These are phyloP conservation scores for Fonsecaea pugnacius DNA, from an alignment of 2,329 filamentous ascomycete genomes.

Conservation along the genomic window DNA sequence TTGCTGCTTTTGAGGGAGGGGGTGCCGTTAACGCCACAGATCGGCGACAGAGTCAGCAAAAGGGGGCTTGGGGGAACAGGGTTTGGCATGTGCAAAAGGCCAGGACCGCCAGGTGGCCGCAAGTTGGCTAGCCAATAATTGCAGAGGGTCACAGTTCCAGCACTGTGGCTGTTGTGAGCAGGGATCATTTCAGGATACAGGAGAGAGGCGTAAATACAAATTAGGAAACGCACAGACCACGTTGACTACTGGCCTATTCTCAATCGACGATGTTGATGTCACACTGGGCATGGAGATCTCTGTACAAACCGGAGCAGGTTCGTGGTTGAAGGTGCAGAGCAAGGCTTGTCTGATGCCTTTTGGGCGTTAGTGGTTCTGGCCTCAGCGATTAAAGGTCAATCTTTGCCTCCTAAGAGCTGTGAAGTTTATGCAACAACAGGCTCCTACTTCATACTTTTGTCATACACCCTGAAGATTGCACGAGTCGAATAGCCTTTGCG, in stretches of 20 bases:
- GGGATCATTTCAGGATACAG: constrained; percentile 12
- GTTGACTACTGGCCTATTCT: neutral
- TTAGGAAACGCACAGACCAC: neutral
- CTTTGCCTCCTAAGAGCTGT: neutral
- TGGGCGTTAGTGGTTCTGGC: neutral
- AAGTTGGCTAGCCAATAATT: constrained; percentile 10
- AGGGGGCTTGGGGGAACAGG: neutral
- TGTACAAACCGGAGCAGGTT: neutral
- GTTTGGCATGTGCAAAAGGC: neutral
- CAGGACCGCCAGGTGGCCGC: constrained; percentile 9
- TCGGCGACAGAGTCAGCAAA: constrained; percentile 1
- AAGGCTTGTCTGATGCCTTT: neutral
- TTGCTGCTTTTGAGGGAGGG: constrained; percentile 35
- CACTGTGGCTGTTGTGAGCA: constrained; percentile 23
- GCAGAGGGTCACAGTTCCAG: neutral
- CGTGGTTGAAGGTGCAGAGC: neutral
- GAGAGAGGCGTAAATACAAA: neutral
- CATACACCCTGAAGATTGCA: no score
- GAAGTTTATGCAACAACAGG: neutral
- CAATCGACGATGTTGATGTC: neutral
- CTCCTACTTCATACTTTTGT: neutral
- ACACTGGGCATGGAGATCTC: neutral
- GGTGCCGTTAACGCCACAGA: constrained; percentile 16
- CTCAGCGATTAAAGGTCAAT: neutral
- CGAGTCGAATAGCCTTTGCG: neutral